Conservation (phyloP, 345 rosid species). For the Linum tenue region DNA sequence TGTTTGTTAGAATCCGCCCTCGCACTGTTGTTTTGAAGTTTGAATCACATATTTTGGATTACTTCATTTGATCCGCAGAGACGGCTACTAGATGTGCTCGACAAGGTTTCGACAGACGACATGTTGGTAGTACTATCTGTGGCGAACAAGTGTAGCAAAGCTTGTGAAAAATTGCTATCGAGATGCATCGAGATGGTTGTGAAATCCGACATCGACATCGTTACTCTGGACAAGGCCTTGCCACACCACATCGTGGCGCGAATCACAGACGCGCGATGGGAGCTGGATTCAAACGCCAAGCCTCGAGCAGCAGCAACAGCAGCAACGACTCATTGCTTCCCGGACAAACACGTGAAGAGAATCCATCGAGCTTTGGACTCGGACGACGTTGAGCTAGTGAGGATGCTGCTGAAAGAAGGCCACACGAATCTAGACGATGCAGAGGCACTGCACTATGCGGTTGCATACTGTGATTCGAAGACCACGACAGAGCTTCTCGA, state of each 20-base stretch:
- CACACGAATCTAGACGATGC: conserved; percentile 61
- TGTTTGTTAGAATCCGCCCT: no score
- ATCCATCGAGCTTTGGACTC: conserved; percentile 73
- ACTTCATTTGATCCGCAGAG: conserved; percentile 34
- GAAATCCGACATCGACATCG: conserved; percentile 48
- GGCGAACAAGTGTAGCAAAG: conserved; percentile 41
- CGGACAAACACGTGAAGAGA: conserved; percentile 51
- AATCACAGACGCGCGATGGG: conserved; percentile 33
- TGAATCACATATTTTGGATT: not conserved
- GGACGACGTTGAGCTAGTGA: conserved; percentile 74
- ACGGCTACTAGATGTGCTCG: conserved; percentile 50
- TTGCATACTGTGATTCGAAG: conserved; percentile 66
- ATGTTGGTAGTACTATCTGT: conserved; percentile 50
- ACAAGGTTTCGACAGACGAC: conserved; percentile 51
- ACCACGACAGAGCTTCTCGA: conserved; percentile 67
- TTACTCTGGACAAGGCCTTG: conserved; percentile 56
- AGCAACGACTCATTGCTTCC: conserved; percentile 21
- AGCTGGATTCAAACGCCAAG: conserved; percentile 21
- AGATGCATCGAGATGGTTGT: conserved; percentile 43
- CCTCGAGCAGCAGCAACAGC: not conserved
- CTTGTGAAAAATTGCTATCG: conserved; percentile 41
- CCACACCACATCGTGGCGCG: conserved; percentile 42
- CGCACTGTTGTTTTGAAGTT: not conserved
- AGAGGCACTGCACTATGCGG: conserved; percentile 72
- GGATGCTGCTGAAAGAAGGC: conserved; percentile 64